phyloP scores from a whole-genome alignment of 305 asterid species.

The Fraxinus velutina region DNA sequence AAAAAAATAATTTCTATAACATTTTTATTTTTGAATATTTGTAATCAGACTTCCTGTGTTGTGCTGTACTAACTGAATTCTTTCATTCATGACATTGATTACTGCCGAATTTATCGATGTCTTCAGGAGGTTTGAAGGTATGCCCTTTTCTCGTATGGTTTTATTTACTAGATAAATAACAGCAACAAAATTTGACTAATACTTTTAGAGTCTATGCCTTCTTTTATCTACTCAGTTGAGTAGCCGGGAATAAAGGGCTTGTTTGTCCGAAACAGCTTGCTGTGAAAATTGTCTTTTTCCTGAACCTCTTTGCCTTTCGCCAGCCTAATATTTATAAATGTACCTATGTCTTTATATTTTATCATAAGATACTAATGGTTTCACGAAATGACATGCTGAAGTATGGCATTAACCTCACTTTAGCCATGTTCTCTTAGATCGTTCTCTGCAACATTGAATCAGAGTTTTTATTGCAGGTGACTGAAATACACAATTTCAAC shows the following conservation, averaged over 20 bases:
- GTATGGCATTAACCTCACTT: not conserved
- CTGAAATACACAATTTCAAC: conserved; percentile 81
- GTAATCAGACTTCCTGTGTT: conserved; percentile 5
- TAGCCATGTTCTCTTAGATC: not conserved
- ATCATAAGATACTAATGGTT: not conserved
- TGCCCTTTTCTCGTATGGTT: conserved; percentile 23
- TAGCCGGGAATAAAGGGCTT: not conserved
- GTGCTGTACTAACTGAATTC: conserved; percentile 41
- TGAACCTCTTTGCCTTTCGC: not conserved
- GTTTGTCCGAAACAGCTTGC: not conserved
- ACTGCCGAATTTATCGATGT: conserved; percentile 34
- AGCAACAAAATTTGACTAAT: conserved; percentile 4
- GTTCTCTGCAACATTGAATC: conserved; percentile 16
- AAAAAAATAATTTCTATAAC: not conserved
- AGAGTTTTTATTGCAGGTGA: conserved; percentile 53
- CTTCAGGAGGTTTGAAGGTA: conserved; percentile 90
- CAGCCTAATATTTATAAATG: not conserved
- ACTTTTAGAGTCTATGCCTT: not conserved
- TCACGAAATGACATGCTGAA: not conserved
- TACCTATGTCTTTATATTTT: not conserved
- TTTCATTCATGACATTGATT: conserved; percentile 26
- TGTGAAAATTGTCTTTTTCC: not conserved
- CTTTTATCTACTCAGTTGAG: not conserved
- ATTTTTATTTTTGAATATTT: conserved; percentile 11
- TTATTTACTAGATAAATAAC: conserved; percentile 8